Conservation (phyloP, 2,329 filamentous ascomycete species). For the Epichloe typhina region DNA sequence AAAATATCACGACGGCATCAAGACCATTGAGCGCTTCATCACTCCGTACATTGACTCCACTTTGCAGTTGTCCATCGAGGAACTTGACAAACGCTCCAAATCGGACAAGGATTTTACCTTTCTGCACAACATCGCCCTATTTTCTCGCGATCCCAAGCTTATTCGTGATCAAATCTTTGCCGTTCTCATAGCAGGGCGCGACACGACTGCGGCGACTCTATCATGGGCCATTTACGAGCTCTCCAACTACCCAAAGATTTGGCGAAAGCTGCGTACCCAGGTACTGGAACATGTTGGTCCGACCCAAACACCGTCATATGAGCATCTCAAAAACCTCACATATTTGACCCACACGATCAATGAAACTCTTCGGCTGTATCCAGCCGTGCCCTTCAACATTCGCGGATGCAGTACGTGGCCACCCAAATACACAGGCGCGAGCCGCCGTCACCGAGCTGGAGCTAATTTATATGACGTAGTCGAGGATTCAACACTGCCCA, state of each 20-base stretch:
- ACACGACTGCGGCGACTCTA: constrained; percentile 74
- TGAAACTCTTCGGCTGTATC: constrained; percentile 67
- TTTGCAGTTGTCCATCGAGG: constrained; percentile 52
- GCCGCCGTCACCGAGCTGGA: too few species aligned
- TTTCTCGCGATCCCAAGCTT: constrained; percentile 58
- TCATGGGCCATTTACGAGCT: constrained; percentile 78
- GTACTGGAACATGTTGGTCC: constrained; percentile 55
- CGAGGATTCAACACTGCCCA: constrained; percentile 59
- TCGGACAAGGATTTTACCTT: constrained; percentile 68
- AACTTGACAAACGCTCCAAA: constrained; percentile 56
- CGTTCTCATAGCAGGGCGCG: constrained; percentile 70
- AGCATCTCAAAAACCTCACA: constrained; percentile 74
- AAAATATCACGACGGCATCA: constrained; percentile 50
- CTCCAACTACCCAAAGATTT: constrained; percentile 52
- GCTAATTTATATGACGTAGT: constrained; percentile 28
- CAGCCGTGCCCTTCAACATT: constrained; percentile 67
- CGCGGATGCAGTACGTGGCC: too few species aligned
- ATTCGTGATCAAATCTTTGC: constrained; percentile 78
- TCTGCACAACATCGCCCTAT: constrained; percentile 69
- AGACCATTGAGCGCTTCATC: constrained; percentile 62
- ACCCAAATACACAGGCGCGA: too few species aligned
- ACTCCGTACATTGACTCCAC: constrained; percentile 64
- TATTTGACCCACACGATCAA: constrained; percentile 63
- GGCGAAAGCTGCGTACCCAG: constrained; percentile 57
- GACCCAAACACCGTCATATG: constrained; percentile 52